Evolutionary conservation across 2,329 filamentous ascomycete species (phyloP), one percentile per base, ranked within the genome.

Genomic region (Pseudogymnoascus verrucosus): DNA sequence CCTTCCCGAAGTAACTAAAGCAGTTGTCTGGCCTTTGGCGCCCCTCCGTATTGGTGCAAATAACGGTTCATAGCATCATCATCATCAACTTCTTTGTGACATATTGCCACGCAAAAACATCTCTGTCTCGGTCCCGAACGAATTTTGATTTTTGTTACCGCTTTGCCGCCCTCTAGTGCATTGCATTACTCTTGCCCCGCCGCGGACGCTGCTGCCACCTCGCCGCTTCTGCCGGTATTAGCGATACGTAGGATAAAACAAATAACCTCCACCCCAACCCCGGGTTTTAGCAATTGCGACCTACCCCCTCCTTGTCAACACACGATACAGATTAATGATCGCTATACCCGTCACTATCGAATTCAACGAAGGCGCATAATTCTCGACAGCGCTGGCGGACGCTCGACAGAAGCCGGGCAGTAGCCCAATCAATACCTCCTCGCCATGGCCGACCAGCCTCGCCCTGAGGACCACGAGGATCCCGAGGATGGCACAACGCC

Each of bases 401-500:
- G 8, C 59, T 36, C 37, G 21, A 61, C 59, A 39, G 59, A 61
- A 39, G 34, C 11, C 36, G 59, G 59, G 59, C 59, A 39, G 34
- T 40, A 39, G 59, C 59, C 59, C 59, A 61, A 28, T 26, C 42
- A 16, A 63, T 34, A 62, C 36, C 23, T 68, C 67, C 62, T 68
- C 28, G 62, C 67, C 61, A 76, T 77, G 69, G 69, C 69, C 44
- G 42, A 66, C 28, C 68, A 69, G 65, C 69, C 67, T 57, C 51
- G 51, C 28, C 51, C 11, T 11, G 51, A n/a, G n/a, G 51, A 57
- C 51, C 28, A 34, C 14, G 51, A 57, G 39, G 64, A 68, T 60
- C 68, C 68, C 61, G 57, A 59, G 39, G 68, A 69, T n/a, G 76
- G 77, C 64, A 74, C 77, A 68, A 82, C 77, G 69, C 80, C 84